Conservation (phyloP, 2,329 filamentous ascomycete species). For the Pyrenochaeta sp. region DNA sequence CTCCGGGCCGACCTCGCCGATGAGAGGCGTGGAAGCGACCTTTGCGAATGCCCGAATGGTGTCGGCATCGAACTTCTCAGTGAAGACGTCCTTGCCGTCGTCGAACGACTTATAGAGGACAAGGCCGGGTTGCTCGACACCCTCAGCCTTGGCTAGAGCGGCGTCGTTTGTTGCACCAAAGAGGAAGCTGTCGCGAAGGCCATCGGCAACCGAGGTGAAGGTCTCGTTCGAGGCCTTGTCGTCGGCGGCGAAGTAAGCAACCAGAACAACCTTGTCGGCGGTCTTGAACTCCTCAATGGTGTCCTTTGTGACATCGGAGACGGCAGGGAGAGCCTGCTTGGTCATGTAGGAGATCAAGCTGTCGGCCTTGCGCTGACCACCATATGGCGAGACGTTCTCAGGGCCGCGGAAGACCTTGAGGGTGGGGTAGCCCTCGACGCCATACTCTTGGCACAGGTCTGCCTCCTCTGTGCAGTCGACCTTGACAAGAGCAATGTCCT, state of each 20-base stretch:
- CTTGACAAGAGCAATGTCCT: conserved; percentile 85
- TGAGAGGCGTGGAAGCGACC: conserved; percentile 83
- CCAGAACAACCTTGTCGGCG: conserved; percentile 92
- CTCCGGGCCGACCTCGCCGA: conserved; percentile 96
- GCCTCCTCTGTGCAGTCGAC: conserved; percentile 94
- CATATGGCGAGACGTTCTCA: conserved; percentile 83
- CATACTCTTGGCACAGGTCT: conserved; percentile 87
- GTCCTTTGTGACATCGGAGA: conserved; percentile 82
- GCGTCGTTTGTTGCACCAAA: conserved; percentile 90
- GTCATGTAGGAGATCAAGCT: conserved; percentile 88
- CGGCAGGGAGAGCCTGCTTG: conserved; percentile 94
- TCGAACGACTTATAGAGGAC: conserved; percentile 98
- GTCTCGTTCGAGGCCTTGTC: conserved; percentile 88
- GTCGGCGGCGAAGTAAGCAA: conserved; percentile 83
- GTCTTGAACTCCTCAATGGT: conserved; percentile 96
- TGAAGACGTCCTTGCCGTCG: conserved; percentile 89
- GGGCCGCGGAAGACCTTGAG: conserved; percentile 97
- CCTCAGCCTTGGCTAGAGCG: conserved; percentile 86
- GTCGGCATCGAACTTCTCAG: conserved; percentile 81
- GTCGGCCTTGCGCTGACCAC: conserved; percentile 87
- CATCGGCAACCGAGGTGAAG: conserved; percentile 76
- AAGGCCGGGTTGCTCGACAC: conserved; percentile 83
- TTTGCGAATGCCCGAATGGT: conserved; percentile 85
- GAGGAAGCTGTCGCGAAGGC: conserved; percentile 88
- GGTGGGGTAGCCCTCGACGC: conserved; percentile 97